A percentile compares a stretch with the other conserved stretches of the same genome.
phyloP scores from a whole-genome alignment of 1,284 basidiomycete genomes.

The Laetiporus sulphureus region DNA sequence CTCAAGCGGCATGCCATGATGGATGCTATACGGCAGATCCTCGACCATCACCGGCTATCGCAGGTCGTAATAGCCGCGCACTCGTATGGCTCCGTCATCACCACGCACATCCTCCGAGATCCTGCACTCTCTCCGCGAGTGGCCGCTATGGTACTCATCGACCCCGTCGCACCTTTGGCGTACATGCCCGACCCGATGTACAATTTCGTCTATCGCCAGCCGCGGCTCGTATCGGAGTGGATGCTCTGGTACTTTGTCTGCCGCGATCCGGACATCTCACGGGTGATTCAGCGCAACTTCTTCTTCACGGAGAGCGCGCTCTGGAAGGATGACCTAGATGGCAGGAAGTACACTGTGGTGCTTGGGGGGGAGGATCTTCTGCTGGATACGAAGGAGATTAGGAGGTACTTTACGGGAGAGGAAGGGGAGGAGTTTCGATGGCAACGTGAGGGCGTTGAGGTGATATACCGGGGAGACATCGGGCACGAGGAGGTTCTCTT shows the following conservation, averaged over 20 bases:
- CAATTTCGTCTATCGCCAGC: conserved; percentile 52
- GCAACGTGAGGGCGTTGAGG: too few species aligned
- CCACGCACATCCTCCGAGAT: conserved; percentile 33
- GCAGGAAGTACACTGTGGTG: conserved; percentile 25
- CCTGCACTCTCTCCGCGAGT: conserved; percentile 23
- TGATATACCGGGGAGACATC: too few species aligned
- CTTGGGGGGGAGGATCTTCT: conserved; percentile 47
- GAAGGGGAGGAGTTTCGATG: too few species aligned
- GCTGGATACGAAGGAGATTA: conserved; percentile 38
- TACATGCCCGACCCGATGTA: conserved; percentile 46
- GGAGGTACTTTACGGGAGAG: conserved; percentile 38
- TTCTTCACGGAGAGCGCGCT: conserved; percentile 51
- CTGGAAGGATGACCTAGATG: conserved; percentile 47
- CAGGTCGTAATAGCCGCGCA: conserved; percentile 39
- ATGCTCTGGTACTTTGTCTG: conserved; percentile 54
- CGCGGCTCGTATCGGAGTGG: conserved; percentile 53
- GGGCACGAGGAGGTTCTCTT: too few species aligned
- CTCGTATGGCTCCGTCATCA: conserved; percentile 49
- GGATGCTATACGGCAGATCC: conserved; percentile 26
- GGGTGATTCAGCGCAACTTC: conserved; percentile 43
- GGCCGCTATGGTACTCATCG: conserved; percentile 37
- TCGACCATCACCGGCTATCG: conserved; percentile 30
- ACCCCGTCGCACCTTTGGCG: conserved; percentile 50
- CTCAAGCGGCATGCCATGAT: conserved; percentile 29
- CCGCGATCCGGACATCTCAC: conserved; percentile 46